Evolutionary conservation across 2,329 filamentous ascomycete genomes (phyloP).

Genomic region (Alternaria panax): DNA sequence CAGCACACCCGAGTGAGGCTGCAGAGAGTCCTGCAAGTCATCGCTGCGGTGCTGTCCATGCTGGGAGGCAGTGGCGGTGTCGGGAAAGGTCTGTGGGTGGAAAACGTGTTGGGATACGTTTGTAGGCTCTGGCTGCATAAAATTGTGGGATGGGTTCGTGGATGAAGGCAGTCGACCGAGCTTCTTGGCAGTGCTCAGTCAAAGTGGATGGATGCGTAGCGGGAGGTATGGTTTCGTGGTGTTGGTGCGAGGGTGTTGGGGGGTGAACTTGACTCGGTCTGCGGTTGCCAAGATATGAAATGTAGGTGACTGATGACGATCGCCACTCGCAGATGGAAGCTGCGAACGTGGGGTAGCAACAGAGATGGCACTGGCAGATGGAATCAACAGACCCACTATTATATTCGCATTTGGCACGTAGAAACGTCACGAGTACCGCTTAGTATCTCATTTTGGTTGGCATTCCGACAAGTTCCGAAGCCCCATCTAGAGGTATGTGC

Average conservation of each 20-base stretch:
- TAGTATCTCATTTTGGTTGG: conserved; percentile 1
- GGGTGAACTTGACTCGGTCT: conserved; percentile 20
- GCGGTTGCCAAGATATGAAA: conserved; percentile 18
- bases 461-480: conserved; percentile 13
- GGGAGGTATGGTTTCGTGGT: conserved; percentile 22
- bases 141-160: conserved; percentile 54
- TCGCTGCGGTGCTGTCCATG: conserved; percentile 63
- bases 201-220: conserved; percentile 26
- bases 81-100: conserved; percentile 49
- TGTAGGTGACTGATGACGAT: conserved; percentile 20
- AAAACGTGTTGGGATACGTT: conserved; percentile 58
- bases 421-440: conserved; percentile 3
- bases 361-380: conserved; percentile 5
- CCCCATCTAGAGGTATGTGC: background rate
- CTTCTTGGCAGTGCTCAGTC: conserved; percentile 55
- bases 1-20: conserved; percentile 48
- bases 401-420: background rate
- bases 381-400: conserved; percentile 6
- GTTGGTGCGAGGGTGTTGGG: conserved; percentile 17
- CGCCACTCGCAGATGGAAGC: conserved; percentile 15
- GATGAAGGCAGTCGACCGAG: conserved; percentile 60
- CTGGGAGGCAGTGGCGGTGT: conserved; percentile 57
- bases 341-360: conserved; percentile 21
- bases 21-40: conserved; percentile 55
- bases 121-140: conserved; percentile 70